Base-by-base conservation (phyloP, 2,329 filamentous ascomycete genomes). In the Sporothrix mexicana region DNA sequence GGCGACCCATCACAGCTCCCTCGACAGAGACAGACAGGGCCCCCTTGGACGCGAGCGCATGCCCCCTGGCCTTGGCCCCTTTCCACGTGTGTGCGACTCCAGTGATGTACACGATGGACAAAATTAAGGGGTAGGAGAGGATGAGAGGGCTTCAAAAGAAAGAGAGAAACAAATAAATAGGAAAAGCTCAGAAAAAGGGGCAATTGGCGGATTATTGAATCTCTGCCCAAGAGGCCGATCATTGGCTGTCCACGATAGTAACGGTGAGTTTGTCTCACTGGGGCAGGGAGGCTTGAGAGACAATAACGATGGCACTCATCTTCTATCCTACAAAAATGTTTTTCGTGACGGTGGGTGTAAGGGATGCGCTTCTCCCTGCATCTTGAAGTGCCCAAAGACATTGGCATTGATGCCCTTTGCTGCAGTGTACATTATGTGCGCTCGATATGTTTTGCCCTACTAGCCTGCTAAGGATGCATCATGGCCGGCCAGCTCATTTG, bases 1-100 rank as follows among this genome's bases (percentile, higher is more conserved):
- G 23, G 45, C 15, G 64, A n/a, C 25, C 45, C 23, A 36, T 49
- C 20, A 36, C 45, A 36, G 25, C 23, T 51, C 23, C n/a, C 20
- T 30, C 43, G 61, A n/a, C 43, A 66, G 43, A 45, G 8, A 62
- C 61, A 47, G 61, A n/a, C 20, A 36, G 30, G 30, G 30, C 43
- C 61, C 61, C 61, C 30, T 66, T n/a, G 61, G 17, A 49, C 43
- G 43, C 20, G 62, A 15, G 64, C 45, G 64, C 64, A 23, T 36
- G 13, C 8, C 62, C 62, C 23, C 64, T 47, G 20, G 10, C 6
- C 10, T 36, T 49, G 62, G 7, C 23, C 62, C 45, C 15, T 51
- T 67, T 67, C 45, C 25, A 51, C n/a, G 41, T 45, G 20, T 47
- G 61, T 25, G 12, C 20, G 13, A n/a, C 12, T 23, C 41, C 41